Base-by-base conservation (phyloP, 2,329 filamentous ascomycete genomes). In the Pseudogymnoascus sp. region DNA sequence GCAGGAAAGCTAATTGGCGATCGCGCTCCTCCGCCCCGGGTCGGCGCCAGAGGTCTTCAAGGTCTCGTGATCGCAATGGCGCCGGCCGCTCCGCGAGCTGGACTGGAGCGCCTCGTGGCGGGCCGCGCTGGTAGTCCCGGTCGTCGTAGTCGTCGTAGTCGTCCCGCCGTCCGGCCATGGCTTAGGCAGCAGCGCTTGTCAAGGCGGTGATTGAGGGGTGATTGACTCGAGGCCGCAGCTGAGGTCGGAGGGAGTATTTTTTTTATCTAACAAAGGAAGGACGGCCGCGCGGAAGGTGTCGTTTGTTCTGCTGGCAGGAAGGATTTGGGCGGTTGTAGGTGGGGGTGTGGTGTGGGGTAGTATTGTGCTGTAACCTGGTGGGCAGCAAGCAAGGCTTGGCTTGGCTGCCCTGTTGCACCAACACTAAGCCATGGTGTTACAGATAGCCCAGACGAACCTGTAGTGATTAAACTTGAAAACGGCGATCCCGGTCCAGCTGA, bases 131-230 rank as follows among this genome's bases (percentile, higher is more conserved):
- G 28, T 56, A 35, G 25, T 56, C 50, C 28, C 50, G 28, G n/a
- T 56, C 50, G n/a, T 56, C 50, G 50, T 56, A 56, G n/a, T 56
- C 50, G n/a, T 56, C 50, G 50, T 56, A 56, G 50, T 56, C 47
- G 16, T 53, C 50, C 50, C 50, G 50, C 7, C 28, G 50, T 56
- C 50, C 50, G 7, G 50, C 50, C 50, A 56, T 56, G 16, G 10
- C 47, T 33, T 33, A 56, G 28, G 50, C n/a, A 21, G n/a, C 50
- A 21, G 11, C 28, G 16, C 50, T 56, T 33, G 11, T 53, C n/a
- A n/a, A 3, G 28, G 28, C 50, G 28, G 50, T 56, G 8, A 21
- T 18, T 33, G n/a, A 33, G 28, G 50, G 16, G 10, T 56, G 47
- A 12, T 56, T 18, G 28, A 56, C 50, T 56, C 16, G 28, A 33